Evolutionary conservation across 2,329 filamentous ascomycete species (phyloP).

Genomic region (Capronia americana): DNA sequence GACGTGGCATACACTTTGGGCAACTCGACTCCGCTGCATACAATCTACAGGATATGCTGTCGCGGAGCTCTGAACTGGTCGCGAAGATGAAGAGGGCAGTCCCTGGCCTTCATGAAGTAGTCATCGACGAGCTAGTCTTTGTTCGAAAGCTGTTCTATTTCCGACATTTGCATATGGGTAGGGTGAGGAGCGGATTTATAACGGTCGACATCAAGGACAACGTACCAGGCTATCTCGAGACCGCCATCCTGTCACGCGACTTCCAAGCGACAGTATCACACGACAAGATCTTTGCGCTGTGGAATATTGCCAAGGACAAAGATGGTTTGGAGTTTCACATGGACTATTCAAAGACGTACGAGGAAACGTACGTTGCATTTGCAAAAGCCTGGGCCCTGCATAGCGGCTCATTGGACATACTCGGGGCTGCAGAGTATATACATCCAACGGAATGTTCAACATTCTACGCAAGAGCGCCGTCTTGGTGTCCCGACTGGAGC

Average conservation of each 20-base stretch:
- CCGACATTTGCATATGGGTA: conserved; percentile 17
- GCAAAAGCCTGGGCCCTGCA: conserved; percentile 12
- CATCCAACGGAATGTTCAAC: background rate
- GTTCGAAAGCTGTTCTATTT: conserved; percentile 20
- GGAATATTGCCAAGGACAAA: conserved; percentile 19
- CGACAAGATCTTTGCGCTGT: conserved; percentile 18
- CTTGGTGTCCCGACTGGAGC: conserved; percentile 23
- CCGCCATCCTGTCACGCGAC: conserved; percentile 13
- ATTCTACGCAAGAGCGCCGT: conserved; percentile 16
- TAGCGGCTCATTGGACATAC: conserved; percentile 16
- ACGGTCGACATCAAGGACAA: conserved; percentile 3
- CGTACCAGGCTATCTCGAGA: conserved; percentile 16
- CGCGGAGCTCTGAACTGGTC: background rate
- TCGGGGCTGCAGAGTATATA: conserved; percentile 12
- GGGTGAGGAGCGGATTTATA: background rate
- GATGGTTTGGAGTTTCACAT: conserved; percentile 2
- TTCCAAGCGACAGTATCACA: conserved; percentile 20
- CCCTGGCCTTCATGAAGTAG: background rate
- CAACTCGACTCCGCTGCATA: conserved; percentile 9
- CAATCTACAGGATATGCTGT: conserved; percentile 19
- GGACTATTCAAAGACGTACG: conserved; percentile 13
- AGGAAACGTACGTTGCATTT: conserved; percentile 12
- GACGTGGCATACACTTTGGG: conserved; percentile 1
- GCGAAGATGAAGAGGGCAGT: conserved; percentile 9
- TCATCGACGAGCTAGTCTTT: conserved; percentile 2